Evolutionary conservation across 805 yeast genomes (phyloP).

Genomic region (Saccharomyces jurei): DNA sequence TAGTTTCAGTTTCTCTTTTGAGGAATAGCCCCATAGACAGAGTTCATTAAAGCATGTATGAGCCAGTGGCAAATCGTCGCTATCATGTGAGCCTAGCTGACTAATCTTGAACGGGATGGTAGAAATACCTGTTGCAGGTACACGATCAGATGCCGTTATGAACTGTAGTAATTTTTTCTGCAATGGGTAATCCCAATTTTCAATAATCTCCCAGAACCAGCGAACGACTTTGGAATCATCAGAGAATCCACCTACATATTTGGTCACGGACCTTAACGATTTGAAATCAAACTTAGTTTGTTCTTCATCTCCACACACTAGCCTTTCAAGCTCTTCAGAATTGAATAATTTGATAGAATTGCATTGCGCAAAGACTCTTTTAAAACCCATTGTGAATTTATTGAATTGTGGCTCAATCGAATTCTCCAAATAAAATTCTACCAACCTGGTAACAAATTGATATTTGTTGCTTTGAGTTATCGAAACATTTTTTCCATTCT

Average conservation of each 20-base stretch:
- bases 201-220: slow-evolving; percentile 81
- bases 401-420: slow-evolving; percentile 46
- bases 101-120: slow-evolving; percentile 68
- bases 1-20: slow-evolving; percentile 42
- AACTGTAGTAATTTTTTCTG: slow-evolving; percentile 65
- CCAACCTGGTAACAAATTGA: slow-evolving; percentile 55
- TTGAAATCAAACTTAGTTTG: slow-evolving; percentile 45
- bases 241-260: slow-evolving; percentile 57
- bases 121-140: slow-evolving; percentile 88
- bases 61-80: slow-evolving; percentile 64
- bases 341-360: slow-evolving; percentile 72
- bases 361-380: slow-evolving; percentile 61
- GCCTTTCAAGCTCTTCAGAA: slow-evolving; percentile 71
- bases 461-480: slow-evolving; percentile 56
- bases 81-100: slow-evolving; percentile 34
- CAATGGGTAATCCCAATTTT: slow-evolving; percentile 34
- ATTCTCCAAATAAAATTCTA: slow-evolving; percentile 50
- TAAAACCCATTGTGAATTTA: slow-evolving; percentile 64
- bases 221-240: slow-evolving; percentile 35
- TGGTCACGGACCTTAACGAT: slow-evolving; percentile 61
- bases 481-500: slow-evolving; percentile 44
- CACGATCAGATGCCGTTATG: slow-evolving; percentile 83
- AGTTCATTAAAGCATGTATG: slow-evolving; percentile 94
- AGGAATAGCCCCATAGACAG: slow-evolving; percentile 59
- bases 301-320: slow-evolving; percentile 71